A percentile compares a stretch with the other conserved stretches of the same genome.
These are phyloP conservation scores for Dalbergia cultrata DNA, from an alignment of 306 rosid species.

Conservation along the genomic window DNA sequence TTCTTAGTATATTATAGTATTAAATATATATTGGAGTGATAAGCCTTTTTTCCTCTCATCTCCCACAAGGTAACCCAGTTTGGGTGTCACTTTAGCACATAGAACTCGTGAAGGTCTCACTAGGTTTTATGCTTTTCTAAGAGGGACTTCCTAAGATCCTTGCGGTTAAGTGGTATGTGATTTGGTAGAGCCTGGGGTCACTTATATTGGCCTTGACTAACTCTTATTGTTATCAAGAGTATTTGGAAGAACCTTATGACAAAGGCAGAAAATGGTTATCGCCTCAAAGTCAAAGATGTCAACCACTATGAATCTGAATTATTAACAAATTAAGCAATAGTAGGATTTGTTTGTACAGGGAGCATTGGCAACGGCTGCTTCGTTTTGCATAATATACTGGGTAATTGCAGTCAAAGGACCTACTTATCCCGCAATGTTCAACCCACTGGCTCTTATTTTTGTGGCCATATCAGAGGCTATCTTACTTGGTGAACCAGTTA, in stretches of 20 bases:
- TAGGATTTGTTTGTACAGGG: slow-evolving; percentile 54
- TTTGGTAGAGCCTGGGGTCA: neutral
- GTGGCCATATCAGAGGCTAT: slow-evolving; percentile 68
- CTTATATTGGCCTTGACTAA: neutral
- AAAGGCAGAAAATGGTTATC: neutral
- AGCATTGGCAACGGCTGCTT: slow-evolving; percentile 62
- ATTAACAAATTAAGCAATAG: neutral
- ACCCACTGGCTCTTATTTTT: slow-evolving; percentile 69
- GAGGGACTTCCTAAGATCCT: neutral
- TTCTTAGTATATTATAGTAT: no score
- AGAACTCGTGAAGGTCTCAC: neutral
- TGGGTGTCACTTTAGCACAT: no score
- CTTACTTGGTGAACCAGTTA: slow-evolving; percentile 59
- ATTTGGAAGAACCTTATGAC: neutral
- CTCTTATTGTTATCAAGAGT: neutral
- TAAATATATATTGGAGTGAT: no score
- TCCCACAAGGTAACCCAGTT: no score
- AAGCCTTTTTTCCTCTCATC: no score
- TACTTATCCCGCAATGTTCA: slow-evolving; percentile 75
- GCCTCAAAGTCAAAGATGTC: neutral
- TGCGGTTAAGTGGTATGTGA: neutral
- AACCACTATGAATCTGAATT: neutral
- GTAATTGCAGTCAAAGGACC: slow-evolving; percentile 65
- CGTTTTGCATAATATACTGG: slow-evolving; percentile 70
- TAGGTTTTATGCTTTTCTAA: neutral